phyloP scores from a whole-genome alignment of 345 rosid genomes.

The Eucalyptus polybractea region DNA sequence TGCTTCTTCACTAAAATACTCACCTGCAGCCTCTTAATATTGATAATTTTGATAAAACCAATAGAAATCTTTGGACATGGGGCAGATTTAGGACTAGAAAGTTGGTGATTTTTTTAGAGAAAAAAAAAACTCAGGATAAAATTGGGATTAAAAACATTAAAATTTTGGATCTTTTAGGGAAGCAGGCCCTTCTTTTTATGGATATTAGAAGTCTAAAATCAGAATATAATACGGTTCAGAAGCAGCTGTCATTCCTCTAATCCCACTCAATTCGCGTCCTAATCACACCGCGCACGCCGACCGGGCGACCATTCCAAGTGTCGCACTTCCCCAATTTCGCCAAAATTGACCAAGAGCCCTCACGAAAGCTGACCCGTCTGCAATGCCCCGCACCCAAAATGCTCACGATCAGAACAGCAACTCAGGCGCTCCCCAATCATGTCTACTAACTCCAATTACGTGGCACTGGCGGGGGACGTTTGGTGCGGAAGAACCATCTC shows the following conservation, averaged over 20 bases:
- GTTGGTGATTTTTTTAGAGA: background rate
- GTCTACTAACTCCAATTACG: background rate
- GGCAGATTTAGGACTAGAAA: background rate
- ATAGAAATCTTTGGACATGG: accelerated
- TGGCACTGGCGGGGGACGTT: background rate
- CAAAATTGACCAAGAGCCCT: background rate
- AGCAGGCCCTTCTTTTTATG: background rate
- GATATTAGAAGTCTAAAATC: background rate
- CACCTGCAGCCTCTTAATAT: background rate
- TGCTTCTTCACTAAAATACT: background rate
- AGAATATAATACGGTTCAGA: background rate
- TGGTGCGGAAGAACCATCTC: background rate
- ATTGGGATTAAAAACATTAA: background rate
- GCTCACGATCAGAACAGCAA: background rate
- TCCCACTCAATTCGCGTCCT: background rate
- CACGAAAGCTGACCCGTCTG: background rate
- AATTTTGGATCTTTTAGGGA: background rate
- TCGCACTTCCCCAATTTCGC: background rate
- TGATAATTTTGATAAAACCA: background rate
- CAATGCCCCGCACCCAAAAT: background rate
- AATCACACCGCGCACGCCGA: background rate
- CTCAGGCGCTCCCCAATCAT: background rate
- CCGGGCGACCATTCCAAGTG: background rate
- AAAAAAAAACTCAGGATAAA: background rate
- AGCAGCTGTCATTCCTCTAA: background rate